A percentile compares a stretch with the other conserved stretches of the same genome.
Conservation (phyloP, 2,329 filamentous ascomycete species). For the Fusarium nematophilum region DNA sequence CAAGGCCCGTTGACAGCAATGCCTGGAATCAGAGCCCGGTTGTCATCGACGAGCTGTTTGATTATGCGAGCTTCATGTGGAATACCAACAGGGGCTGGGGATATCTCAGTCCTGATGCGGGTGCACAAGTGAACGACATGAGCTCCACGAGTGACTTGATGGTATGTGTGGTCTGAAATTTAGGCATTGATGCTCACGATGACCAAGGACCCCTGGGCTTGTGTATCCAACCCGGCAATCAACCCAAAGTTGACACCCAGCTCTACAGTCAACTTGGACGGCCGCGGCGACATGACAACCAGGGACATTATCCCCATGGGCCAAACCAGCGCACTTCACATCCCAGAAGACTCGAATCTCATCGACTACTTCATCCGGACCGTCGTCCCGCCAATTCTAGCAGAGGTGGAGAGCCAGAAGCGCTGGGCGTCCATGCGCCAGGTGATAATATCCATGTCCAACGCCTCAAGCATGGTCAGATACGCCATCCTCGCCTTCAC, state of each 20-base stretch:
- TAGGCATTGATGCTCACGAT: no score
- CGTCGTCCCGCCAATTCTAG: slow-evolving; percentile 61
- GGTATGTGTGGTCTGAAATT: no score
- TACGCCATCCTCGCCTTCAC: slow-evolving; percentile 63
- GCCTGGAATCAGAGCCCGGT: slow-evolving; percentile 13
- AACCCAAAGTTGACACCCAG: no score
- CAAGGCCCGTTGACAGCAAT: no score
- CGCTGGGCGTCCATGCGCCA: slow-evolving; percentile 61
- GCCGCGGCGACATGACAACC: no score
- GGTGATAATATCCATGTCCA: slow-evolving; percentile 58
- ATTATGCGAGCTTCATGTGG: slow-evolving; percentile 60
- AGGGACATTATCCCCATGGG: not conserved
- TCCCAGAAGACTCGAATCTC: slow-evolving; percentile 41
- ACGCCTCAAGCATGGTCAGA: slow-evolving; percentile 57
- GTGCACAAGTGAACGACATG: slow-evolving; percentile 22
- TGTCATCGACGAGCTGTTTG: slow-evolving; percentile 54
- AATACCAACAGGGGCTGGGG: slow-evolving; percentile 48
- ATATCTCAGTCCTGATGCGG: slow-evolving; percentile 29
- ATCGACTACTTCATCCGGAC: slow-evolving; percentile 60
- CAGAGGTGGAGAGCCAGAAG: slow-evolving; percentile 61
- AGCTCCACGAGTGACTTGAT: slow-evolving; percentile 18
- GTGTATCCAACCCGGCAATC: no score
- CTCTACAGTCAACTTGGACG: no score
- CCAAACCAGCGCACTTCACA: slow-evolving; percentile 1
- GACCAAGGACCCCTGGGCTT: no score